These are phyloP conservation scores for Gomphus bonarii DNA, from an alignment of 1,284 basidiomycete genomes.

Conservation along the genomic window DNA sequence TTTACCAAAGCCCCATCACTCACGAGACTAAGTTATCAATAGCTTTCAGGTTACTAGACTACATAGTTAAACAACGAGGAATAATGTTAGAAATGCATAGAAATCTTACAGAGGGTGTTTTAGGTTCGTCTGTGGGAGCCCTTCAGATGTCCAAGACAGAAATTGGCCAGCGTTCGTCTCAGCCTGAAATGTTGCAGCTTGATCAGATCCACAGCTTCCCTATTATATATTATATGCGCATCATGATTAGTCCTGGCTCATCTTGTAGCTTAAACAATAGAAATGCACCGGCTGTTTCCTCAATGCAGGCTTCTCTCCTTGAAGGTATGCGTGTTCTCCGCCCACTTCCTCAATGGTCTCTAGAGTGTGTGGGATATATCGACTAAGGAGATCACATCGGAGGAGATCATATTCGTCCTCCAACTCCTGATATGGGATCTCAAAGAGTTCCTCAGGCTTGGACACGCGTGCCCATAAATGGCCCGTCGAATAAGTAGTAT, in stretches of 20 bases:
- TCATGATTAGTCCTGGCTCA: background rate
- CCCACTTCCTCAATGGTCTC: constrained; percentile 8
- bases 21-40: too few relatives aligned
- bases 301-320: background rate
- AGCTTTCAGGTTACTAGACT: background rate
- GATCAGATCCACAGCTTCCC: background rate
- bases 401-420: background rate
- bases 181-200: background rate
- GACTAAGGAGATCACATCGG: background rate
- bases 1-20: too few relatives aligned
- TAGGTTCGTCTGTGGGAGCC: background rate
- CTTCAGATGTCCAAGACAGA: background rate
- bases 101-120: background rate
- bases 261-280: background rate
- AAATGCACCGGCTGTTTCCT: background rate
- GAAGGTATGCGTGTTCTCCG: background rate
- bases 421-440: background rate
- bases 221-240: background rate
- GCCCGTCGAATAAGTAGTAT: background rate
- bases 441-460: background rate
- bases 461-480: background rate
- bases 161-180: background rate
- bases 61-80: background rate
- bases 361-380: constrained; percentile 4
- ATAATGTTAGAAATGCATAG: background rate